Conservation (phyloP, 2,329 filamentous ascomycete species). For the Mariannaea elegans region DNA sequence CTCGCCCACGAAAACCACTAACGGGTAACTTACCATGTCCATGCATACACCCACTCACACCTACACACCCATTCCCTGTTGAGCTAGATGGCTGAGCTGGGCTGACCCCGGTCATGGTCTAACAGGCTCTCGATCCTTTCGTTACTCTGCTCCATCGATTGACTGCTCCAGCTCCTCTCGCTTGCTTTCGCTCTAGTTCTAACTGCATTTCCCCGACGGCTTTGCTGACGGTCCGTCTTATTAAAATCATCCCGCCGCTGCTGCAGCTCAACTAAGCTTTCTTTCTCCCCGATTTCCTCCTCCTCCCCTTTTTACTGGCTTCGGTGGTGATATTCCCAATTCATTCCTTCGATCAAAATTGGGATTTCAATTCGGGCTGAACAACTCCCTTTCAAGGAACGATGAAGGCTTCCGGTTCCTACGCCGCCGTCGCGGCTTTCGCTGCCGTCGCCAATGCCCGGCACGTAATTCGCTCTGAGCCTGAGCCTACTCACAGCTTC, state of each 20-base stretch:
- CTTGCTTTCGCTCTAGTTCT: neutral
- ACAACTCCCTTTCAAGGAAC: slow-evolving; percentile 1
- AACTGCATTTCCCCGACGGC: slow-evolving; percentile 2
- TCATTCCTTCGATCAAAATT: neutral
- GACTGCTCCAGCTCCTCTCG: neutral
- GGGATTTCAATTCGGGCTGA: neutral
- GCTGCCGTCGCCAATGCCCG: slow-evolving; percentile 45
- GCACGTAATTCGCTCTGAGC: slow-evolving; percentile 40
- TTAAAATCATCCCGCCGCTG: slow-evolving; percentile 22
- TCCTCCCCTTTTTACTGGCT: slow-evolving; percentile 5
- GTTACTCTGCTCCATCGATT: neutral
- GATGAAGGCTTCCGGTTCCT: slow-evolving; percentile 35
- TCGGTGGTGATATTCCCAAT: neutral
- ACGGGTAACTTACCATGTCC: slow-evolving; percentile 1
- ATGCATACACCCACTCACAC: neutral
- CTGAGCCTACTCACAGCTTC: slow-evolving; percentile 46
- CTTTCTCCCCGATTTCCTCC: slow-evolving; percentile 5
- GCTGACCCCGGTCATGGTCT: neutral
- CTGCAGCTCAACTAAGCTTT: slow-evolving; percentile 1
- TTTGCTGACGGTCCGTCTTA: slow-evolving; percentile 15
- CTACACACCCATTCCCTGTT: neutral
- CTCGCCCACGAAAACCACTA: slow-evolving; percentile 1
- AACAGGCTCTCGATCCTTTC: neutral
- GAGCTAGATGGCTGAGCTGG: slow-evolving; percentile 8
- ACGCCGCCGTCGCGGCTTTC: slow-evolving; percentile 38